Percentiles rank a stretch among this genome's conserved stretches.
phyloP scores from a whole-genome alignment of 169 alveolate genomes.

The Nephromyces sp. region DNA sequence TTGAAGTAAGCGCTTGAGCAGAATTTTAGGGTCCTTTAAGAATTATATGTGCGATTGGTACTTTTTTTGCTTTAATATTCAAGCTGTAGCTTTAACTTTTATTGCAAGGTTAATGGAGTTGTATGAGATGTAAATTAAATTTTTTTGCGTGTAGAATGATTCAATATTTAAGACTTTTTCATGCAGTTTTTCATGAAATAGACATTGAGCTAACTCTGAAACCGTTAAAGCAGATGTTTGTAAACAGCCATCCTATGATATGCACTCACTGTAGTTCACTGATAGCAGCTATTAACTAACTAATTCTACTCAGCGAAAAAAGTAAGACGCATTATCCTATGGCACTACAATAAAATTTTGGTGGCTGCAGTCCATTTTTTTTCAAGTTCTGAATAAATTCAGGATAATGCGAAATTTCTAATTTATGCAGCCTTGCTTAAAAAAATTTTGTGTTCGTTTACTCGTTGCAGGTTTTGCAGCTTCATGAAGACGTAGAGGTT shows the following conservation, averaged over 20 bases:
- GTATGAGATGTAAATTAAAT: neutral
- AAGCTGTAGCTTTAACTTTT: neutral
- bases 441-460: neutral
- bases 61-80: neutral
- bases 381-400: neutral
- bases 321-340: too few species aligned
- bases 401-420: neutral
- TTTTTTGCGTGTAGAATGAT: neutral
- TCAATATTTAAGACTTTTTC: too few species aligned
- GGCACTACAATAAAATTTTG: too few species aligned
- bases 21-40: neutral
- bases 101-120: too few species aligned
- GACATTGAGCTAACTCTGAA: too few species aligned
- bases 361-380: neutral
- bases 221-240: too few species aligned
- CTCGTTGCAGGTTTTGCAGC: conserved; percentile 5
- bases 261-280: too few species aligned
- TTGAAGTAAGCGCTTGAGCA: neutral
- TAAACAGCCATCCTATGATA: too few species aligned
- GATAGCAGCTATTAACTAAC: neutral
- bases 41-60: neutral
- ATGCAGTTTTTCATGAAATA: too few species aligned
- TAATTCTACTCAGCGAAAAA: neutral
- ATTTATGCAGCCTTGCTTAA: neutral
- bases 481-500: conserved; percentile 22